Evolutionary conservation across 2,329 filamentous ascomycete species (phyloP), one percentile per base, ranked within the genome.

Genomic region (Taxawa tesnikishii): DNA sequence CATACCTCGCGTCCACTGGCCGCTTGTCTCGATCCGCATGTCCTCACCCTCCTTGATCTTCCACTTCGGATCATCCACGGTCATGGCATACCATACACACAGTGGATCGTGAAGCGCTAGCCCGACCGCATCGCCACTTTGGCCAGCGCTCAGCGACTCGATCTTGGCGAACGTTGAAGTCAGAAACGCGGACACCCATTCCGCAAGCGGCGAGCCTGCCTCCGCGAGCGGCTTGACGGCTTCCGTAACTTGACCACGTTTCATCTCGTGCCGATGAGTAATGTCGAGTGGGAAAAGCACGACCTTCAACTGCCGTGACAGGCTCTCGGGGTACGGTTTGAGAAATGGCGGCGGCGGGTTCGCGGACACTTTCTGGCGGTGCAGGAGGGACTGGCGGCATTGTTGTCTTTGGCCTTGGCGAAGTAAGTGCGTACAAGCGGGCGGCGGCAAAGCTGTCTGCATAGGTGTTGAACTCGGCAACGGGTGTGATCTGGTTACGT

Each of bases 1-100:
- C 77, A 90, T 87, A 2, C 90, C 88, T 35, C 83, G 68, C 28
- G 87, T 93, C 90, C 90, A 98, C 62, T 96, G 90, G 2, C 88
- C 90, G 3, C 72, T 63, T 0, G 85, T 92, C 60, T 98, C 90
- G 25, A 98, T 66, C 13, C 90, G 71, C 34, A 98, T 79, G 53
- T 98, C 90, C 55, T 93, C 80, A 0, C 49, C 49, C n/a, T 47
- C 42, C 12, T 45, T 48, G 31, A 62, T 50, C 15, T 50, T 39
- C 60, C 59, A 63, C 1, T 31, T 34, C 9, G 42, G 36, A 16
- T 46, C 39, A 4, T 33, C 31, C n/a, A 27, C 31, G 13, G 37
- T 36, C 7, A 43, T 26, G 11, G 24, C 31, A 32, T 58, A 56
- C 47, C 51, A 54, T 12, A 57, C 40, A 25, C 47, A 52, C 10